Conservation (phyloP, 1,284 basidiomycete genomes). For the Apiotrichum veenhuisii region DNA sequence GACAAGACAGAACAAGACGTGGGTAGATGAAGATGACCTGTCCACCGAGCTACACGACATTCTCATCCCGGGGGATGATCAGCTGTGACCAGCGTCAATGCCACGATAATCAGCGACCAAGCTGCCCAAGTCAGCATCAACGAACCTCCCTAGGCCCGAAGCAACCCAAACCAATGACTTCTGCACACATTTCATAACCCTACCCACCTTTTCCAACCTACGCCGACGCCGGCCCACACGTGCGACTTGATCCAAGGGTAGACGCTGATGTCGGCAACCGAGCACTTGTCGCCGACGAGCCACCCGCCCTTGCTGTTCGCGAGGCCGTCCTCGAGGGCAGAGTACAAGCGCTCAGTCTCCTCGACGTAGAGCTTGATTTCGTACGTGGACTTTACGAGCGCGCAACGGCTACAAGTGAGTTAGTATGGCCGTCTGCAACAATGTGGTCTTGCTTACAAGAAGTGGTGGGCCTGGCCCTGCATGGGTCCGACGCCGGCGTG, state of each 20-base stretch:
- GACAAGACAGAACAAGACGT: too few species aligned
- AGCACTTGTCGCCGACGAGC: slow-evolving; percentile 66
- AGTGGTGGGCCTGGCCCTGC: slow-evolving; percentile 55
- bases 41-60: too few species aligned
- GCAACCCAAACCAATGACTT: too few species aligned
- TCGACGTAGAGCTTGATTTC: slow-evolving; percentile 62
- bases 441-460: too few species aligned
- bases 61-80: too few species aligned
- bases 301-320: slow-evolving; percentile 55
- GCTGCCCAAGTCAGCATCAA: too few species aligned
- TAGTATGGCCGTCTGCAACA: not conserved
- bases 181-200: too few species aligned
- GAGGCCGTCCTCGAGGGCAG: slow-evolving; percentile 69
- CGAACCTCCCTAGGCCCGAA: too few species aligned
- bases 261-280: slow-evolving; percentile 54
- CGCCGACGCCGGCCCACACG: slow-evolving; percentile 54
- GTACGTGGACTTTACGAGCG: slow-evolving; percentile 49
- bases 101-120: too few species aligned
- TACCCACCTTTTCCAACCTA: too few species aligned
- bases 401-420: slow-evolving; percentile 48
- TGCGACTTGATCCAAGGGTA: slow-evolving; percentile 56
- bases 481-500: slow-evolving; percentile 48
- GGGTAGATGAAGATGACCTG: too few species aligned
- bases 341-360: slow-evolving; percentile 72
- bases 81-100: too few species aligned